phyloP scores from a whole-genome alignment of 2,329 filamentous ascomycete genomes.

The Claviceps lovelessii region DNA sequence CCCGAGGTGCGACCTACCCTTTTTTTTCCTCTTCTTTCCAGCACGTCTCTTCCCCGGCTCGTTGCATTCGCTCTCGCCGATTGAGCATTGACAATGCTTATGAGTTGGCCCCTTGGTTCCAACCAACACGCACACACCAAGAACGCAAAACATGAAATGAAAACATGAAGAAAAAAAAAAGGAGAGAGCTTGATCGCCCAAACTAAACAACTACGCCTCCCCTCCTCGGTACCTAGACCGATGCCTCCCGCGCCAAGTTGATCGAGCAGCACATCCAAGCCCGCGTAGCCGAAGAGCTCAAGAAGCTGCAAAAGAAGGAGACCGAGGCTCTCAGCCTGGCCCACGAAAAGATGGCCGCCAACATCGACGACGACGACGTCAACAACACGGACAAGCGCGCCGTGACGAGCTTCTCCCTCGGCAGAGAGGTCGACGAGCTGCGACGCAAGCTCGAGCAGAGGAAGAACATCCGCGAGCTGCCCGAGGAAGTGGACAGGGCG shows the following conservation, averaged over 20 bases:
- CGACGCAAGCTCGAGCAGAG: slow-evolving; percentile 45
- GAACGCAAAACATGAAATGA: no score
- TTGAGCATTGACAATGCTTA: no score
- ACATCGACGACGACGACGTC: slow-evolving; percentile 18
- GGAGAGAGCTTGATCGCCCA: background rate
- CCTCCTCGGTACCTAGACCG: slow-evolving; percentile 46
- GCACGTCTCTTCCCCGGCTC: no score
- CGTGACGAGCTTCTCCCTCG: slow-evolving; percentile 33
- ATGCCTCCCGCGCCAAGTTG: slow-evolving; percentile 69
- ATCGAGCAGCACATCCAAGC: slow-evolving; percentile 78
- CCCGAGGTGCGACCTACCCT: slow-evolving; percentile 51
- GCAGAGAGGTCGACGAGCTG: slow-evolving; percentile 45
- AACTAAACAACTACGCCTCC: background rate
- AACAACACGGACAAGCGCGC: slow-evolving; percentile 8
- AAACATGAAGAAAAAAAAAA: background rate
- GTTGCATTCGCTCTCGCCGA: no score
- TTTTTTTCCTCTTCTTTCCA: background rate
- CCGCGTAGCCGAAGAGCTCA: slow-evolving; percentile 75
- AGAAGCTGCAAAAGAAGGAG: slow-evolving; percentile 60
- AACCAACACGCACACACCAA: no score
- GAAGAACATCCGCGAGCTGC: slow-evolving; percentile 53
- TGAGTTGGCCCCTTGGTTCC: no score
- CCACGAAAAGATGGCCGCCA: slow-evolving; percentile 46
- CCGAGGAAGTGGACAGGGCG: slow-evolving; percentile 58
- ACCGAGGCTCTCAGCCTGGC: slow-evolving; percentile 53